A percentile compares a stretch with the other conserved stretches of the same genome.
Evolutionary conservation across 495 filamentous ascomycete genomes (phyloP).

Genomic region (Chaetomium cochliodes): DNA sequence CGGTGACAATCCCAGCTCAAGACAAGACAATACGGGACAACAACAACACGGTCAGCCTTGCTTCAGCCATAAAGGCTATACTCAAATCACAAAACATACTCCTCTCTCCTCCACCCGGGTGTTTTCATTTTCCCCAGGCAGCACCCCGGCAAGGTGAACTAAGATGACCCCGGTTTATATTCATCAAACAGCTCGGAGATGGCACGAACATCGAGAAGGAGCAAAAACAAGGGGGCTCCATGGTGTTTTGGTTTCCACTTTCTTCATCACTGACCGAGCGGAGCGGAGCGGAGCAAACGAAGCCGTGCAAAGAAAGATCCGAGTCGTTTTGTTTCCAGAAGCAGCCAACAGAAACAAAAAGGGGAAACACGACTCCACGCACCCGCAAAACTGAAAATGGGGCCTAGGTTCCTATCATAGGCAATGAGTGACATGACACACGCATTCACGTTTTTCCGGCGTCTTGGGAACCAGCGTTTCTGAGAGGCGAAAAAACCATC

Average conservation of each 20-base stretch:
- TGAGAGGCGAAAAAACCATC: not conserved
- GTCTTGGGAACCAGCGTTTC: not conserved
- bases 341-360: not conserved
- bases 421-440: not conserved
- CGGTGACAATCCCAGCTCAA: not conserved
- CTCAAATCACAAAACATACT: not conserved
- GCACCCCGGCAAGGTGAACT: not conserved
- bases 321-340: conserved; percentile 1
- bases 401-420: not conserved
- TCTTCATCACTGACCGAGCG: not conserved
- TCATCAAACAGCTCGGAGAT: conserved; percentile 1
- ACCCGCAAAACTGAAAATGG: not conserved
- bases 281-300: not conserved
- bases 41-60: not conserved
- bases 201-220: conserved; percentile 2
- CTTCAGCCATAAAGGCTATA: not conserved
- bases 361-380: not conserved
- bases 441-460: not conserved
- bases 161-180: not conserved
- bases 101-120: not conserved
- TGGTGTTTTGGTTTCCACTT: not conserved
- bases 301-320: not conserved
- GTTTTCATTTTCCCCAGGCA: not conserved
- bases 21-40: not conserved
- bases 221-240: not conserved